These are phyloP conservation scores for Tetrahymena borealis DNA, from an alignment of 73 alveolate genomes.

Conservation along the genomic window DNA sequence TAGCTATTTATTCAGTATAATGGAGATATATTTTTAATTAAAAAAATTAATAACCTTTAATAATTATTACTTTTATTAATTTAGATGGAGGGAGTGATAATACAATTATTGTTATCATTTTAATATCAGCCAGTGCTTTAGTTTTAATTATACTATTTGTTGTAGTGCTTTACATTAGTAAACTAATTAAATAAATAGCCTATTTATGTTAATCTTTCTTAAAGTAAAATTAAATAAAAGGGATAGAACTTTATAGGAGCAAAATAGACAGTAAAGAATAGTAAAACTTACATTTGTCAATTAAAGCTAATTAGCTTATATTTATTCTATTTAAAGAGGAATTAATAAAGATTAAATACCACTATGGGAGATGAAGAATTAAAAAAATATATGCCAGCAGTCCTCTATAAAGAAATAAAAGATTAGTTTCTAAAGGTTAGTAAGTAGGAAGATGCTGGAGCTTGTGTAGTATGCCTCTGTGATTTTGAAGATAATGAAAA, in stretches of 20 bases:
- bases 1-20: no score
- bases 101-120: background rate
- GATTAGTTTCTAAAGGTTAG: background rate
- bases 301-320: background rate
- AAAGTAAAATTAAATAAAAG: background rate
- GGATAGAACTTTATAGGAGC: background rate
- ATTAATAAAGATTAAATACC: background rate
- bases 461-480: background rate
- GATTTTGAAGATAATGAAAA: background rate
- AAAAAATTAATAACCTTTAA: no score
- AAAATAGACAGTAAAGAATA: background rate
- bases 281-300: background rate
- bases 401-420: background rate
- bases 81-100: background rate
- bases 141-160: background rate
- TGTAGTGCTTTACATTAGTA: background rate
- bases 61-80: no score
- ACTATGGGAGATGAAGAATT: background rate
- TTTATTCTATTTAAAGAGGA: background rate
- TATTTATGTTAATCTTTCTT: background rate
- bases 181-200: background rate
- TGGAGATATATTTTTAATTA: no score
- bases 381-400: background rate
- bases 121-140: background rate
- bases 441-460: background rate